Evolutionary conservation across 176 grass and related monocot genomes (phyloP).

Genomic region (Oryza brachyantha): DNA sequence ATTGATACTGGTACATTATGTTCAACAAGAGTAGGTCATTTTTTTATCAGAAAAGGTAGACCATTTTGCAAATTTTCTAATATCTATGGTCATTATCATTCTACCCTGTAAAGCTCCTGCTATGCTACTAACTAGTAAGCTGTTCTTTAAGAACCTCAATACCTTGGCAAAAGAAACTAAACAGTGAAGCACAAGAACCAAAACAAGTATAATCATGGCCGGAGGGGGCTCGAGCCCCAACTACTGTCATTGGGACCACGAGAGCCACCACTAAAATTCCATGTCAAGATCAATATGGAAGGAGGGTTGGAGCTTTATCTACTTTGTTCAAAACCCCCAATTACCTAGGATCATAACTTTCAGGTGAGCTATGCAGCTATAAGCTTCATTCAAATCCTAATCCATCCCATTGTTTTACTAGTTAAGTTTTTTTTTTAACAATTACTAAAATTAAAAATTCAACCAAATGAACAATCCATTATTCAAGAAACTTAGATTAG

Average conservation of each 20-base stretch:
- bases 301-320: too few relatives aligned
- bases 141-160: background rate
- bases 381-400: slow-evolving; percentile 17
- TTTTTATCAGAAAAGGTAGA: background rate
- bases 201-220: too few relatives aligned
- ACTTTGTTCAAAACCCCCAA: too few relatives aligned
- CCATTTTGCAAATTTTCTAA: background rate
- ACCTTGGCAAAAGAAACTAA: background rate
- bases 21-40: background rate
- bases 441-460: background rate
- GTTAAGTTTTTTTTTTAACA: background rate
- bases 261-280: too few relatives aligned
- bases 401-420: background rate
- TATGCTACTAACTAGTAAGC: background rate
- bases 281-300: too few relatives aligned
- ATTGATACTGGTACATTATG: background rate
- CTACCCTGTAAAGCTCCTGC: background rate
- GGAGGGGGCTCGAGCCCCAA: too few relatives aligned
- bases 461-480: slow-evolving; percentile 6
- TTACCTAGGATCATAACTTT: background rate
- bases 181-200: background rate
- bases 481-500: background rate
- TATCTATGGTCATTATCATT: background rate
- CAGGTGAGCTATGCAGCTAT: background rate
- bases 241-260: too few relatives aligned